Evolutionary conservation across 192 early-diverging fungal genomes (phyloP), one percentile per base, ranked within the genome.

Genomic region (Backusella psychrophila): DNA sequence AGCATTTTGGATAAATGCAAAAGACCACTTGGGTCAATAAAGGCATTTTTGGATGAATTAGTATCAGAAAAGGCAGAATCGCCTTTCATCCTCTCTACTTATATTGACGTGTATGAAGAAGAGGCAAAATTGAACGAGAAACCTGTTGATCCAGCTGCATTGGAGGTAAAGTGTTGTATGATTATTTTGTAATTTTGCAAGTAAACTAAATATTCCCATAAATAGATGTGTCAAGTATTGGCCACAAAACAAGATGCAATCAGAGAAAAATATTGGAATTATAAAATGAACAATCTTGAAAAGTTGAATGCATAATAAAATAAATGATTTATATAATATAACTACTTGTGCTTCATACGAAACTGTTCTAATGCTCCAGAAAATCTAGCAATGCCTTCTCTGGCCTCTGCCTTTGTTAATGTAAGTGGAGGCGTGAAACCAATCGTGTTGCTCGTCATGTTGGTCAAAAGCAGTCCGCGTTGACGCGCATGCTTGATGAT

Each of bases 371-470:
- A 29, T 26, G 56, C 56, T 29, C 56, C 56, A 63, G 56, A 63
- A 4, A 63, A 63, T 63, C 56, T 63, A 11, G 56, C 56, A 63
- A 63, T 63, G 21, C 92, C 95, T 71, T 88, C 78, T 73, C 96
- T 88, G 53, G 95, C 88, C 67, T 97, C 94, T 33, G 85, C 87
- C 75, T 93, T 85, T 42, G 87, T 85, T 17, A 94, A 87, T 74
- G 92, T 94, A 76, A 98, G 85, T 17, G 97, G 91, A 34, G 97
- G 97, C 2, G 97, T 89, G 71, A 98, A 82, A 31, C 97, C 92
- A 29, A 98, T 79, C 1, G 94, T 95, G 80, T 98, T 94, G 75
- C 86, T 87, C 14, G 89, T 89, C 53, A 97, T 93, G 96, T 63
- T 63, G 11, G 56, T 5, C 90, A 75, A 97, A 83, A 75, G 97